Evolutionary conservation across 768 basidiomycete species (phyloP), one percentile per base, ranked within the genome.

Genomic region (Leccinum longicurvipes): DNA sequence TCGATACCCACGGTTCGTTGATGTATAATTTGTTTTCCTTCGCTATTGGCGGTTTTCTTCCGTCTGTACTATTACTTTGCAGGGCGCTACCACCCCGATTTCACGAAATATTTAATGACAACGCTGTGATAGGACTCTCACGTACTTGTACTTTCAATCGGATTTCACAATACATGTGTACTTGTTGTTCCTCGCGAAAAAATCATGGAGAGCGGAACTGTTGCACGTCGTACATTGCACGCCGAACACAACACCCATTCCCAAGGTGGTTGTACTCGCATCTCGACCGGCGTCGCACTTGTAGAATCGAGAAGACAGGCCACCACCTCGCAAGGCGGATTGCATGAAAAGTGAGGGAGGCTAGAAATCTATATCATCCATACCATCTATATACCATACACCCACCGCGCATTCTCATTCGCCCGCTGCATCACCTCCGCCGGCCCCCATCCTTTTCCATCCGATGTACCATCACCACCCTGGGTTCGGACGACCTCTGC

Each of bases 401-500:
- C 73, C 44, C 50, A 70, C 47, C 71, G 62, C 3, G 89, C 87
- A 61, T 90, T 91, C 66, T 82, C 79, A 60, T 84, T 79, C 0
- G 84, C 83, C 12, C 79, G 78, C 29, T 61, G 67, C 80, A 92
- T 79, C 3, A 91, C 82, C 24, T 74, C 70, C 50, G 80, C 81
- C 0, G 82, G 72, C 42, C 77, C 75, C 82, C 83, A 87, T 3
- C 34, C 34, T n/a, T 36, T 36, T 36, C 34, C 34, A 9, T 36
- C 34, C 34, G 1, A 1, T 8, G 0, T 36, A 4, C 15, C 32
- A 34, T 8, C 32, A 15, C 32, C 15, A 15, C 34, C 34, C 34
- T 61, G 72, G 2, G 73, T 73, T 3, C 74, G 77, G 0, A 59
- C 54, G 1, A 81, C 67, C 1, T 72, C 70, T 3, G 87, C 84